Evolutionary conservation across 164 flowering plant species (phyloP).

Genomic region (Brasenia schreberi): DNA sequence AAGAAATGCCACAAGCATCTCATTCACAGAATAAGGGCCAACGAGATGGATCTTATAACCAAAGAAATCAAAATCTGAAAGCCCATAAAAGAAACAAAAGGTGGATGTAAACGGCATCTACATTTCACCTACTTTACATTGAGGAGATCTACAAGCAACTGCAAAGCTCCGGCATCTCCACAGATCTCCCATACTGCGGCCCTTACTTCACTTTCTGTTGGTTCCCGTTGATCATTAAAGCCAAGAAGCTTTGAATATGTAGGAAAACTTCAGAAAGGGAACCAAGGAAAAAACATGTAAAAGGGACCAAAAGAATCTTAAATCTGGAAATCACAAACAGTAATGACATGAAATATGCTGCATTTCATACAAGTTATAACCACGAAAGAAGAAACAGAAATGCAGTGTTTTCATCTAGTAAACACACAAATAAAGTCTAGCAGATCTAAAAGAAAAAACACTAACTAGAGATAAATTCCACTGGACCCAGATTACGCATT

Average conservation of each 20-base stretch:
- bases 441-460: too few species aligned
- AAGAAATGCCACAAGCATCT: neutral
- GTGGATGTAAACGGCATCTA: neutral
- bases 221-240: constrained; percentile 47
- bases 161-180: constrained; percentile 96
- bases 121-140: constrained; percentile 40
- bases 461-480: too few species aligned
- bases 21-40: neutral
- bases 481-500: too few species aligned
- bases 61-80: neutral
- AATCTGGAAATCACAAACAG: neutral
- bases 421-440: too few species aligned
- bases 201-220: constrained; percentile 66
- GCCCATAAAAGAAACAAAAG: neutral
- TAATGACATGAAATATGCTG: neutral
- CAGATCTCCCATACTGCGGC: constrained; percentile 95
- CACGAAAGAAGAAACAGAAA: too few species aligned
- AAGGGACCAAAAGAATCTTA: neutral
- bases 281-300: neutral
- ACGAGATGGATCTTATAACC: neutral
- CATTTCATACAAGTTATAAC: too few species aligned
- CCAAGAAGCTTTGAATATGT: constrained; percentile 50
- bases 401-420: too few species aligned
- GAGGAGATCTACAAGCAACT: constrained; percentile 88
- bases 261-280: constrained; percentile 2